Base-by-base conservation (phyloP, 495 filamentous ascomycete species). In the Platismatia glauca region DNA sequence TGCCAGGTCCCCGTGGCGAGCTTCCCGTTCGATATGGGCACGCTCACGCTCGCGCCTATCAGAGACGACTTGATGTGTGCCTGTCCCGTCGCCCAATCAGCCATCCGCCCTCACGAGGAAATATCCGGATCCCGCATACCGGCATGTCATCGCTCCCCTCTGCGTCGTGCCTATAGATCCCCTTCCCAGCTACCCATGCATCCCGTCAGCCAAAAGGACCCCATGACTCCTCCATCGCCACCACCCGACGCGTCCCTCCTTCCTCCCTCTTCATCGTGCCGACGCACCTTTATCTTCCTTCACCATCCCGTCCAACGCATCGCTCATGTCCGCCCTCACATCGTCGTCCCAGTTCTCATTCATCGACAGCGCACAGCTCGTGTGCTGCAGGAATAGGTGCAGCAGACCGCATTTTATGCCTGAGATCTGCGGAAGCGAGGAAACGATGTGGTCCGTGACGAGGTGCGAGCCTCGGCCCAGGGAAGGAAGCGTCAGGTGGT, bases 321-420 rank as follows among this genome's bases (percentile, higher is more conserved):
- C 93, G 67, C 83, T 89, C 95, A 98, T 97, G 70, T 96, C 92
- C 2, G 78, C 81, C 37, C 90, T 76, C 16, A 92, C 88, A 72
- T 89, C 89, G 22, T 78, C 75, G 68, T 95, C 91, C 85, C 88
- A 98, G 75, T 97, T 97, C 83, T 98, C 94, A 73, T 98, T 96
- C 65, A 96, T 73, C 60, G 82, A 87, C 58, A 96, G 78, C 46
- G 87, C 91, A 75, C 89, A 92, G 71, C 83, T 88, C 31, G 91
- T 96, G 76, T 96, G 91, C 75, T 96, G 90, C 52, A 95, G 77
- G 74, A 96, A 96, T 53, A 96, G 79, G 69, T 95, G 85, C 63
- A 97, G 77, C 62, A 97, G 77, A 38, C 94, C 94, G 64, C 91
- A 79, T 72, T 90, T 91, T 82, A 95, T 94, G 62, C 77, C 67